Percentiles rank a stretch among this genome's conserved stretches.
phyloP scores from a whole-genome alignment of 805 yeast genomes.

The Candida morakotiae region DNA sequence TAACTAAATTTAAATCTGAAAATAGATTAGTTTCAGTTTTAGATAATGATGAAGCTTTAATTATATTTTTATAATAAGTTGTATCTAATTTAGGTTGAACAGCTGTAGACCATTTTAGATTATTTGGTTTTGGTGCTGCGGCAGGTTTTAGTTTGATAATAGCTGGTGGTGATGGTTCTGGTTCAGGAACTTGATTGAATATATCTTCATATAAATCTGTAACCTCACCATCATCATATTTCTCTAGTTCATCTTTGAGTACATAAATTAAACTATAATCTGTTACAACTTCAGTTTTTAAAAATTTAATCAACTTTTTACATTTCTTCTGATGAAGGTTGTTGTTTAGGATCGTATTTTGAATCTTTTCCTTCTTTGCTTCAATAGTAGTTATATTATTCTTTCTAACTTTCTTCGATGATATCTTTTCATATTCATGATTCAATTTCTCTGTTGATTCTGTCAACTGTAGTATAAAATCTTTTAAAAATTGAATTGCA shows the following conservation, averaged over 20 bases:
- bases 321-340: conserved; percentile 36
- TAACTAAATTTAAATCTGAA: conserved; percentile 29
- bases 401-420: conserved; percentile 36
- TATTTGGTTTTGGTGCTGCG: neutral
- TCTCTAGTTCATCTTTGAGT: conserved; percentile 37
- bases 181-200: conserved; percentile 11
- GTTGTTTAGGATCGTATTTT: conserved; percentile 23
- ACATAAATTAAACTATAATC: conserved; percentile 29
- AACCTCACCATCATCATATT: conserved; percentile 36
- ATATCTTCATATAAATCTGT: conserved; percentile 39
- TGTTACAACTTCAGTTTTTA: conserved; percentile 22
- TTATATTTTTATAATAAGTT: conserved; percentile 19
- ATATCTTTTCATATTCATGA: conserved; percentile 37
- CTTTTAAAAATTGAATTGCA: conserved; percentile 29
- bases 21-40: conserved; percentile 30
- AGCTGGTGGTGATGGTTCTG: conserved; percentile 45
- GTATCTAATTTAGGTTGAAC: conserved; percentile 6
- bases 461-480: conserved; percentile 24
- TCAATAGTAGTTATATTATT: conserved; percentile 32
- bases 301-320: conserved; percentile 24
- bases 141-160: conserved; percentile 20
- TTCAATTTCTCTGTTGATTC: conserved; percentile 35
- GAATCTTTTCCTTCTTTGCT: conserved; percentile 39
- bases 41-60: conserved; percentile 27
- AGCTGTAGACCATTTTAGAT: conserved; percentile 6